Conservation (phyloP, 139 green algal genomes). For the Limnomonas spitsbergensis region DNA sequence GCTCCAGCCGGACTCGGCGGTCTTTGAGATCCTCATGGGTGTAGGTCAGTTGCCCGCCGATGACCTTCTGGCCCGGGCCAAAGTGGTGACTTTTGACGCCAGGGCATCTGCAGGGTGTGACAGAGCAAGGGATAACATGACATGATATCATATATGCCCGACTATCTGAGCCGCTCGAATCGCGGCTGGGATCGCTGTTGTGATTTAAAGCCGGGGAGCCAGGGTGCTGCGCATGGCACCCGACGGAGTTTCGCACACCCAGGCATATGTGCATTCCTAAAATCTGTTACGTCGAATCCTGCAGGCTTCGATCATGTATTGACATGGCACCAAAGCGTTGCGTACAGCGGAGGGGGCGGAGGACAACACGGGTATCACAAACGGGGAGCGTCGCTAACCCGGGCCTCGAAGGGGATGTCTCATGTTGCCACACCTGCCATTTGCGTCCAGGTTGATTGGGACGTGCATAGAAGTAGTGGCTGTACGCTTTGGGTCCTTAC, state of each 20-base stretch:
- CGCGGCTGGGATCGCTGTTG: too few species aligned
- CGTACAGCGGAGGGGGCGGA: neutral
- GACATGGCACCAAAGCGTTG: neutral
- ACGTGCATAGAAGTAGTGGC: neutral
- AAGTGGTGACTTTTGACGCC: slow-evolving; percentile 7
- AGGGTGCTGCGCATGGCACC: too few species aligned
- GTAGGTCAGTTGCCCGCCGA: neutral
- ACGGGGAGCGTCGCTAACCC: too few species aligned
- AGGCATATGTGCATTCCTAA: too few species aligned
- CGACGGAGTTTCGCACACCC: too few species aligned
- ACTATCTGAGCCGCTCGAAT: too few species aligned
- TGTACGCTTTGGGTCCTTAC: slow-evolving; percentile 8
- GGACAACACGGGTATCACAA: too few species aligned
- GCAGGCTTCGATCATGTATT: too few species aligned
- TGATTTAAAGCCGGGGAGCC: too few species aligned
- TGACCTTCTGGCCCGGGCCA: neutral
- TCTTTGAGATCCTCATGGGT: neutral
- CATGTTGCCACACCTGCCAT: neutral
- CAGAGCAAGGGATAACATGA: neutral
- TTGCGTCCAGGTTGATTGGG: neutral
- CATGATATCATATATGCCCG: neutral
- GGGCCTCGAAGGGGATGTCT: too few species aligned
- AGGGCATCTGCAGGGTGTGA: neutral
- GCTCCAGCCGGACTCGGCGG: neutral
- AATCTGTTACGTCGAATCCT: too few species aligned